phyloP scores from a whole-genome alignment of 2,329 filamentous ascomycete genomes.

The Colletotrichum sp. region DNA sequence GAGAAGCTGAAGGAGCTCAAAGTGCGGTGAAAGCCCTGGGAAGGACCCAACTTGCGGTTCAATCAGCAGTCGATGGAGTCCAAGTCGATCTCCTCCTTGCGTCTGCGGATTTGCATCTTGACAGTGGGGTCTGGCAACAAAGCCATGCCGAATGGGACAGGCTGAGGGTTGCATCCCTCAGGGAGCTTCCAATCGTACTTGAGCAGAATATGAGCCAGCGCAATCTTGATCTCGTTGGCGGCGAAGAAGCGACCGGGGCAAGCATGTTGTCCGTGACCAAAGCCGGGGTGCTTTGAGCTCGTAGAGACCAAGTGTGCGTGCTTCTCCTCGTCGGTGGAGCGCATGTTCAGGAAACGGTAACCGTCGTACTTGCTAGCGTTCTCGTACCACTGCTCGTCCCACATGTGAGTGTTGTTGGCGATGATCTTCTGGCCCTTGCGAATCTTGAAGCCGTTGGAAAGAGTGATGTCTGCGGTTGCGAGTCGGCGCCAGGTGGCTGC shows the following conservation, averaged over 20 bases:
- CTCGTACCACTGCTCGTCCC: conserved; percentile 21
- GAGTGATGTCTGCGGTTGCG: conserved; percentile 15
- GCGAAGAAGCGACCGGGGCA: conserved; percentile 45
- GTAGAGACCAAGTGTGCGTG: conserved; percentile 38
- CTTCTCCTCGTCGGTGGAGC: conserved; percentile 25
- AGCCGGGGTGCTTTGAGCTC: conserved; percentile 30
- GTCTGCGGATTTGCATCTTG: neutral
- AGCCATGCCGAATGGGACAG: neutral
- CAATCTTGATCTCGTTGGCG: conserved; percentile 39
- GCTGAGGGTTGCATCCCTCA: neutral
- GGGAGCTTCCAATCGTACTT: conserved; percentile 32
- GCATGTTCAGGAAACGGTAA: conserved; percentile 23
- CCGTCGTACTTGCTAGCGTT: conserved; percentile 24
- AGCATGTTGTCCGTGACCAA: conserved; percentile 40
- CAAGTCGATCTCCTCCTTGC: conserved; percentile 6
- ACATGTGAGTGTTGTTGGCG: conserved; percentile 22
- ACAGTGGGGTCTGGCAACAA: neutral
- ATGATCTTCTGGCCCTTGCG: conserved; percentile 24
- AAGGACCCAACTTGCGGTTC: neutral
- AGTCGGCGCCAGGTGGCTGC: conserved; percentile 15
- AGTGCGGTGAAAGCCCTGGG: neutral
- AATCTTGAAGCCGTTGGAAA: conserved; percentile 24
- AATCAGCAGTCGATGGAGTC: neutral
- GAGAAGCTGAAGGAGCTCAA: neutral
- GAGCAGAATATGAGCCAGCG: conserved; percentile 32